A percentile compares a stretch with the other conserved stretches of the same genome.
These are phyloP conservation scores for Tetrahymena elliotti DNA, from an alignment of 73 alveolate genomes.

Conservation along the genomic window DNA sequence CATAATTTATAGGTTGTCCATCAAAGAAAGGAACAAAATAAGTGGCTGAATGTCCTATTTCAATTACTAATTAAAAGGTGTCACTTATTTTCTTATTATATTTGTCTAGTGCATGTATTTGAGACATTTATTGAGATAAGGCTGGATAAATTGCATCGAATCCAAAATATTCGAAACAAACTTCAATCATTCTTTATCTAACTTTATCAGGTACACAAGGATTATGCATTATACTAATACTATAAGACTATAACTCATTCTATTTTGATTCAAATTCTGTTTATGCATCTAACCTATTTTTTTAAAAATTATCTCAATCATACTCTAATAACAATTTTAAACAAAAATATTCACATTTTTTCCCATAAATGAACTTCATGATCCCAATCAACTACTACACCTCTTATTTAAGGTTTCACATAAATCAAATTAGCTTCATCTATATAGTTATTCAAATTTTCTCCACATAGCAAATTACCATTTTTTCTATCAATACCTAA, in stretches of 20 bases:
- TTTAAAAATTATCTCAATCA: not conserved
- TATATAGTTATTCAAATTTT: not conserved
- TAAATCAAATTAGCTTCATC: not conserved
- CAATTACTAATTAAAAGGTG: slow-evolving; percentile 7
- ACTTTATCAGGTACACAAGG: slow-evolving; percentile 31
- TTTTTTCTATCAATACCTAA: not conserved
- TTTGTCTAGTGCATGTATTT: not conserved
- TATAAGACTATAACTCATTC: not conserved
- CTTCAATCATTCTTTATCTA: slow-evolving; percentile 5
- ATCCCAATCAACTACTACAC: not conserved
- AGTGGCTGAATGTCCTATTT: slow-evolving; percentile 32
- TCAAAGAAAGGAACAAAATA: slow-evolving; percentile 35
- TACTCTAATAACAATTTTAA: not conserved
- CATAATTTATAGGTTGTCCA: slow-evolving; percentile 14
- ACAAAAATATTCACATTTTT: not conserved
- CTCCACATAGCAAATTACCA: not conserved
- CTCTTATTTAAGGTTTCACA: not conserved
- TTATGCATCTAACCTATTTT: not conserved
- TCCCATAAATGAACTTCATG: slow-evolving; percentile 1
- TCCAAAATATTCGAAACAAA: slow-evolving; percentile 19
- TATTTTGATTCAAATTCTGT: not conserved
- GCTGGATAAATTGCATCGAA: slow-evolving; percentile 32
- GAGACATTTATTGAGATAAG: not conserved
- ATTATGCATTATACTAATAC: not conserved
- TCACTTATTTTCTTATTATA: not conserved